Evolutionary conservation across 1,139 yeast genomes (phyloP).

Genomic region (Taiozyma sp.): DNA sequence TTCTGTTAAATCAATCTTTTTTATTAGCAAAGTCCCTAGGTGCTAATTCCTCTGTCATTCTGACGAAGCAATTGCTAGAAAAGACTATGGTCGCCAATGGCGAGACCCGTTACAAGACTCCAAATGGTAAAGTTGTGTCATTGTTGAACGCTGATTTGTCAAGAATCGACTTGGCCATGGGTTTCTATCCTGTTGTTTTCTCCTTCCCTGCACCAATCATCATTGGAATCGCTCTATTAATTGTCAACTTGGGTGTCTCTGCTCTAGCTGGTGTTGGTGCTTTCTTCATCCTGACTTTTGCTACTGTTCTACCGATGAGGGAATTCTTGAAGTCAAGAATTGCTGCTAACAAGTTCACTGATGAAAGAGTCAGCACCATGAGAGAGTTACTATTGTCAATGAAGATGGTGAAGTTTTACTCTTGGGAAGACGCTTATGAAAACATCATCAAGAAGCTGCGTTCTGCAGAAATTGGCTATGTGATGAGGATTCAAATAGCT

Average conservation of each 20-base stretch:
- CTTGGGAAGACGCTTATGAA: conserved; percentile 56
- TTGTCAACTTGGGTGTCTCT: conserved; percentile 62
- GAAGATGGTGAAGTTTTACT: conserved; percentile 48
- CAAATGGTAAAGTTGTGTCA: conserved; percentile 63
- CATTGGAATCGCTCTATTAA: conserved; percentile 52
- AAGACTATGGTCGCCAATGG: conserved; percentile 57
- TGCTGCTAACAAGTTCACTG: conserved; percentile 41
- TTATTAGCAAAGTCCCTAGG: conserved; percentile 55
- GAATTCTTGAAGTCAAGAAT: conserved; percentile 35
- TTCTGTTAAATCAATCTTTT: conserved; percentile 52
- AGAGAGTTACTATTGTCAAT: conserved; percentile 47
- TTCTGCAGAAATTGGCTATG: conserved; percentile 37
- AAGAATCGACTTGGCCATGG: conserved; percentile 59
- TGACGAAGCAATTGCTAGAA: conserved; percentile 56
- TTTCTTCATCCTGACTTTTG: conserved; percentile 29
- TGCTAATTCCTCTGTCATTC: conserved; percentile 54
- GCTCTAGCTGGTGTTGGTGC: conserved; percentile 61
- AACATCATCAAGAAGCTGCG: conserved; percentile 37
- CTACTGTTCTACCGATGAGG: conserved; percentile 29
- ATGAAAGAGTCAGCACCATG: conserved; percentile 42
- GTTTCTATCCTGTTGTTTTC: conserved; percentile 2
- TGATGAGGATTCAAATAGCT: conserved; percentile 41
- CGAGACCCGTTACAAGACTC: conserved; percentile 47
- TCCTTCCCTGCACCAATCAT: conserved; percentile 26
- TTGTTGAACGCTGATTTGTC: conserved; percentile 71